Base-by-base conservation (phyloP, 441 rosid species). In the Gossypium lobatum region DNA sequence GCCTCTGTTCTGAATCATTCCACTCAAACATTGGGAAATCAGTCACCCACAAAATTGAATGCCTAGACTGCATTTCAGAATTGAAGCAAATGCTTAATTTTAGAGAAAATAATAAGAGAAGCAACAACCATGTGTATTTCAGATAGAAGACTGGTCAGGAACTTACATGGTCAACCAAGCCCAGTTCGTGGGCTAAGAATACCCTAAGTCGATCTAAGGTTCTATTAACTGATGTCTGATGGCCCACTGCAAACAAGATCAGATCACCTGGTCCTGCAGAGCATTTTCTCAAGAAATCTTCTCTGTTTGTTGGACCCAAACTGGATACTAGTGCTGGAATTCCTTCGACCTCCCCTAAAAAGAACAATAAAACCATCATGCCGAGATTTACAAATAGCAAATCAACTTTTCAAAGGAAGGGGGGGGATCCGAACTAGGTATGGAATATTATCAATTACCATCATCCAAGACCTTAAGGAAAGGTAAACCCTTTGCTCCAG, bases 1-100 rank as follows among this genome's bases (percentile, higher is more conserved):
- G 88, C 72, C 99, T 86, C 78, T 95, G 89, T 81, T 93, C 98
- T 52, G 78, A 73, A 45, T 89, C 92, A 61, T 91, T 95, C 99
- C 99, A 91, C 82, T 95, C 96, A 34, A 95, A 95, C 98, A 95
- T 90, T 6, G 99, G 98, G 81, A 95, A 95, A 77, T 93, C 99
- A 53, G 97, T 95, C 72, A 95, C 87, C 99, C 99, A 95, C 9
- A 95, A 85, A 75, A 95, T 89, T 34, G 96, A 88, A 83, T 93
- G 88, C 88, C 77, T 89, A 79, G 93, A 88, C 97, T 95, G 77
- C 78, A 79, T 50, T 75, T 72, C 61, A 75, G 53, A 64, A 3
- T 61, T 20, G 60, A 66, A 74, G 68, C 68, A 74, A 31, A 64
- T 62, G 7, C 45, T 34, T 58, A 73, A 70, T 57, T 54, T 71